Base-by-base conservation (phyloP, 148 eudicot genomes). In the Talinum fruticosum region DNA sequence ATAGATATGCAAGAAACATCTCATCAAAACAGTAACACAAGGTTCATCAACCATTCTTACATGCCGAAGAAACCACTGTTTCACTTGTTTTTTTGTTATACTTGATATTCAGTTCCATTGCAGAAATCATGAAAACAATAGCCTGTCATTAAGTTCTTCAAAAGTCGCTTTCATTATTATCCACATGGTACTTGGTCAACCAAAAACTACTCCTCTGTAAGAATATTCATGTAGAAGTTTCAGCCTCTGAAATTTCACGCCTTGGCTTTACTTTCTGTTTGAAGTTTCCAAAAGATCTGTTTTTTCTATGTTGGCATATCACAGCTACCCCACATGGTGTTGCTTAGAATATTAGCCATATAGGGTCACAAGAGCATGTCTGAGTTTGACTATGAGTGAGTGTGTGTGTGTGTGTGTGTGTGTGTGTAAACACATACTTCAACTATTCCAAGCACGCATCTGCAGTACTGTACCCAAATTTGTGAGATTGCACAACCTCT, bases 261-360 rank as follows among this genome's bases (percentile, higher is more conserved):
- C 38, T 57, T 29, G 30, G 30, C 12, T 44, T 62, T 13, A n/a
- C 19, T 21, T 29, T 29, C 41, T 30, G 0, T 24, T 30, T 78
- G 45, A 71, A 59, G 38, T 38, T 78, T 78, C 71, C 71, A 71
- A 71, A 67, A 23, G 32, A 23, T 21, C 34, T 41, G 12, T 37
- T 8, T 24, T 72, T 35, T 44, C 49, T 18, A 32, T 24, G 35
- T 8, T 29, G 69, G 74, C 28, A 33, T 8, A 23, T 38, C 23
- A 29, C 69, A 57, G 29, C 8, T 30, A 37, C 61, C 32, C n/a
- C 37, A 35, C 28, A 28, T 54, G 14, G 57, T 0, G 21, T 23
- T 16, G 21, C 57, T 51, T 51, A 41, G 13, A 14, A 41, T 6
- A 1, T 14, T 41, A 41, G 47, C 47, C 47, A 12, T 41, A 41